Evolutionary conservation across 768 basidiomycete genomes (phyloP).

Genomic region (Lactarius trivialis): DNA sequence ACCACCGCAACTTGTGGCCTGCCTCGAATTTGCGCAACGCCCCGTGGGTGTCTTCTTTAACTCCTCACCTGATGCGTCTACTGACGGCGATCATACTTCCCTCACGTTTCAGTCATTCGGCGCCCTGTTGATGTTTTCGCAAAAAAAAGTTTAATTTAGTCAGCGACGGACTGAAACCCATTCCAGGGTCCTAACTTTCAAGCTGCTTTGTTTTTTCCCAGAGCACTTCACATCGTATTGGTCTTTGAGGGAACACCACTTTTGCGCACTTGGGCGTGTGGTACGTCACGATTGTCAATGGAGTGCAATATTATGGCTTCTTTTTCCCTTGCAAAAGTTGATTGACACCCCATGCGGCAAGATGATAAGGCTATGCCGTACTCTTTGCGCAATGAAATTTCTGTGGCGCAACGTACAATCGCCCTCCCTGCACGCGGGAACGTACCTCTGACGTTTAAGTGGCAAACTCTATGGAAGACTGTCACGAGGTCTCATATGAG

Average conservation of each 20-base stretch:
- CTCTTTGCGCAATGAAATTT: background rate
- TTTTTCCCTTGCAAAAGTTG: background rate
- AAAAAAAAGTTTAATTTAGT: background rate
- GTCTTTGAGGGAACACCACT: background rate
- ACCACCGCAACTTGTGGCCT: background rate
- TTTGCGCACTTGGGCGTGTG: background rate
- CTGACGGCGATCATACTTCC: background rate
- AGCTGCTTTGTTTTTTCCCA: background rate
- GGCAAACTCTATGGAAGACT: background rate
- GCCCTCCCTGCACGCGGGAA: background rate
- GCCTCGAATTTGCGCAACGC: background rate
- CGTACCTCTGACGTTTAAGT: slow-evolving; percentile 2
- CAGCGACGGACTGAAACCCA: background rate
- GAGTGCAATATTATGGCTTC: background rate
- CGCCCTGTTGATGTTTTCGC: background rate
- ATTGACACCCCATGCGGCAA: background rate
- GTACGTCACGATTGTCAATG: background rate
- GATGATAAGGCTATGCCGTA: background rate
- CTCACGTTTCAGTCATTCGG: background rate
- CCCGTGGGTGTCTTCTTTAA: background rate
- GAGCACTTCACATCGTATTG: background rate
- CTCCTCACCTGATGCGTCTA: background rate
- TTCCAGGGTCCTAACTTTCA: background rate
- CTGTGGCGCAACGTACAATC: slow-evolving; percentile 2
- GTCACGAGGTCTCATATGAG: background rate